Evolutionary conservation across 768 basidiomycete genomes (phyloP), one percentile per base, ranked within the genome.

Genomic region (Leucosporidium scottii): DNA sequence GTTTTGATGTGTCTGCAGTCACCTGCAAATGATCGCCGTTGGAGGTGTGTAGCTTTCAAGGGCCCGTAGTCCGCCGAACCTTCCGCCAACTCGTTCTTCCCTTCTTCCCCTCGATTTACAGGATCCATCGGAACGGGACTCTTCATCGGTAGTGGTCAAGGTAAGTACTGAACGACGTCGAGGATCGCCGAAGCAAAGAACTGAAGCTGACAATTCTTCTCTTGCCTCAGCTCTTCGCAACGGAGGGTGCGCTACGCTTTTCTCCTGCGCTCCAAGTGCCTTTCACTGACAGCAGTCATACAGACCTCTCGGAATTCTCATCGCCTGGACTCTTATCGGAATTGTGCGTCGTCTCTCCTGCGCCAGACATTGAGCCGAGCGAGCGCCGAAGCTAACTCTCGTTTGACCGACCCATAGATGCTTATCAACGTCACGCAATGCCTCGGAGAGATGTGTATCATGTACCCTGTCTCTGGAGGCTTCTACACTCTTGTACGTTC

Each of bases 91-190:
- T n/a, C n/a, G n/a, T n/a, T n/a, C n/a, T n/a, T n/a, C n/a, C n/a
- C n/a, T n/a, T n/a, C n/a, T n/a, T n/a, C 64, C 63, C 61, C 69
- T 31, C 77, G 77, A 25, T 78, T 79, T 59, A 78, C 77, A 50
- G 79, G 79, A 7, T 75, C 74, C 1, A 80, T 79, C 61, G 74
- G 75, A 2, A 76, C 75, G 18, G 74, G 71, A 57, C 64, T 70
- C 15, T 68, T 68, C 62, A 59, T 67, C 49, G 56, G 66, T 4
- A 34, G 34, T 47, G 23, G 3, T 9, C 20, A 5, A 47, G 47
- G 48, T 36, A 56, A 39, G n/a, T 5, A 20, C 20, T 20, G 4
- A 5, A 10, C 34, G 34, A 34, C 34, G 34, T 34, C n/a, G n/a
- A n/a, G n/a, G n/a, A n/a, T n/a, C n/a, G n/a, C n/a, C n/a, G n/a